phyloP scores from a whole-genome alignment of 169 alveolate species.

The Cryptosporidium bovis region DNA sequence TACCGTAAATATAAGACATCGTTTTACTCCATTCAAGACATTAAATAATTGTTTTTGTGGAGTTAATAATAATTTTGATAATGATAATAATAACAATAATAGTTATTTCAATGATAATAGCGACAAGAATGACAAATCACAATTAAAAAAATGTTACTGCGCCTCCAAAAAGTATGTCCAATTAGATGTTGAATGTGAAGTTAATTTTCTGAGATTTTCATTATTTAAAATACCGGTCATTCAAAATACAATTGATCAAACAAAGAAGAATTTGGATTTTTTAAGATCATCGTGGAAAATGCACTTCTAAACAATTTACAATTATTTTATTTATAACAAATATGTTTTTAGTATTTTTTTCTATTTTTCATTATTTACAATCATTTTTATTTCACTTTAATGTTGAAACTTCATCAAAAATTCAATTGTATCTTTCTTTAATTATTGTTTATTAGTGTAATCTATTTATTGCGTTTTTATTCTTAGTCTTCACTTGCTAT shows the following conservation, averaged over 20 bases:
- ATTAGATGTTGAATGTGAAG: constrained; percentile 68
- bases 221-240: constrained; percentile 52
- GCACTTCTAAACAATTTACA: constrained; percentile 23
- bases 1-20: constrained; percentile 53
- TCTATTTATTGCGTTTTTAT: too few species aligned
- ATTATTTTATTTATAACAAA: not conserved
- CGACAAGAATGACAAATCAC: too few species aligned
- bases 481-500: constrained; percentile 18
- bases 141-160: not conserved
- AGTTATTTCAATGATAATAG: too few species aligned
- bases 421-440: too few species aligned
- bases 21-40: constrained; percentile 47
- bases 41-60: not conserved
- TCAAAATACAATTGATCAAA: constrained; percentile 57
- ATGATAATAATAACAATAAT: not conserved
- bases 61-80: not conserved
- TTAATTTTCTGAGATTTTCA: constrained; percentile 54
- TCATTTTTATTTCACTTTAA: not conserved
- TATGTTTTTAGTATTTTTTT: not conserved
- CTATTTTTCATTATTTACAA: not conserved
- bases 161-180: constrained; percentile 23
- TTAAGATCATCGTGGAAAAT: constrained; percentile 54
- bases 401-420: not conserved
- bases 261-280: constrained; percentile 31
- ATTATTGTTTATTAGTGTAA: too few species aligned